These are phyloP conservation scores for Tephrocybe sp. DNA, from an alignment of 768 basidiomycete species.

Conservation along the genomic window DNA sequence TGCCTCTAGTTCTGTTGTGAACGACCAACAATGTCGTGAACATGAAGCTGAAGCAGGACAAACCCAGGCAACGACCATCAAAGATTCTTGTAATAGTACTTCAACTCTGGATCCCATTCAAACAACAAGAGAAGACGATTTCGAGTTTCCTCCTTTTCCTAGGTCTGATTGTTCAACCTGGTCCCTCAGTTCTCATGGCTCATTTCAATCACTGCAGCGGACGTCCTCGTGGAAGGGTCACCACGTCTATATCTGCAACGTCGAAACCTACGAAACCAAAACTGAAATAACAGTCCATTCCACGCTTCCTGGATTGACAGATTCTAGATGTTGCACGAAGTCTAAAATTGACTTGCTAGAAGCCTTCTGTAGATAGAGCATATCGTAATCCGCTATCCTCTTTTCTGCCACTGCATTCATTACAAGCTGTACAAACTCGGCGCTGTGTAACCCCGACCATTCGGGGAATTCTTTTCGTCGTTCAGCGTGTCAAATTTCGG, in stretches of 20 bases:
- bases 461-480: no score
- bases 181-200: not conserved
- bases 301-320: not conserved
- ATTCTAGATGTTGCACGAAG: not conserved
- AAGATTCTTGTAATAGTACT: no score
- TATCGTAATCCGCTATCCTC: no score
- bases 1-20: no score
- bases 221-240: slow-evolving; percentile 7
- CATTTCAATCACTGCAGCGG: not conserved
- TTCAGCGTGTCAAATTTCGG: no score
- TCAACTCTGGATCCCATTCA: no score
- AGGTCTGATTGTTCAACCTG: not conserved
- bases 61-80: no score
- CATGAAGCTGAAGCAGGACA: no score
- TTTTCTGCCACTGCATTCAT: no score
- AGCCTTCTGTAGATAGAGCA: not conserved
- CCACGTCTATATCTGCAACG: slow-evolving; percentile 1
- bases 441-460: no score
- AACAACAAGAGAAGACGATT: not conserved
- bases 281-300: slow-evolving; percentile 4
- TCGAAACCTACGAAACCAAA: slow-evolving; percentile 5
- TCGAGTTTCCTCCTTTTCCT: slow-evolving; percentile 1
- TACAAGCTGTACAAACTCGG: no score
- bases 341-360: not conserved
- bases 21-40: no score